Conservation (phyloP, 2,329 filamentous ascomycete species). For the Neofusicoccum sp. region DNA sequence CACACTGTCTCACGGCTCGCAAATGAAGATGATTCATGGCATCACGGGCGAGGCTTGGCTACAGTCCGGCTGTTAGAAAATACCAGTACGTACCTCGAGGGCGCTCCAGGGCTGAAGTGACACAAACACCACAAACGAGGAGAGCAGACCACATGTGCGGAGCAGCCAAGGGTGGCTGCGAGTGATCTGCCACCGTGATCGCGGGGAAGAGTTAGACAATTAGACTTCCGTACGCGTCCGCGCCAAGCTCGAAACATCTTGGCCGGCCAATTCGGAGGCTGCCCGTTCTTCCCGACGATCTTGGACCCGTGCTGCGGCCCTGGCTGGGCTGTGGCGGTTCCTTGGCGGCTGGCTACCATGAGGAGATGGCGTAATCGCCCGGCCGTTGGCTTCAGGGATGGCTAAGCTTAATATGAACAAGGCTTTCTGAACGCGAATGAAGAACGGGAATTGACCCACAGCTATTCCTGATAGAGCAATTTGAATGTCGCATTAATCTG, state of each 20-base stretch:
- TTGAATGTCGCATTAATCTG: background rate
- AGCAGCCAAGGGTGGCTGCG: slow-evolving; percentile 5
- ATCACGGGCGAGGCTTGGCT: background rate
- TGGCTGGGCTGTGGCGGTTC: background rate
- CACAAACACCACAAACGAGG: background rate
- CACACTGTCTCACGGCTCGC: background rate
- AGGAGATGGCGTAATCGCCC: background rate
- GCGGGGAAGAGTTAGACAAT: background rate
- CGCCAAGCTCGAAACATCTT: background rate
- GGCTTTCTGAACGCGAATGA: background rate
- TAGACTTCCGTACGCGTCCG: slow-evolving; percentile 1
- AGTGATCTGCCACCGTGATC: background rate
- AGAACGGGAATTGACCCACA: background rate
- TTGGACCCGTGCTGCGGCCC: background rate
- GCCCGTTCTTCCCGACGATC: background rate
- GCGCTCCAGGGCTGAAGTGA: background rate
- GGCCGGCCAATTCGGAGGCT: background rate
- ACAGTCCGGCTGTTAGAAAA: background rate
- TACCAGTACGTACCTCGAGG: background rate
- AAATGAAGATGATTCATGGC: background rate
- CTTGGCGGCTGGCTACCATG: background rate
- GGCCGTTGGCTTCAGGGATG: background rate
- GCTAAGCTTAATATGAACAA: background rate
- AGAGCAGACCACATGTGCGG: background rate
- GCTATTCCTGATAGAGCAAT: background rate